Base-by-base conservation (phyloP, 352 stramenopile species). In the Pythium sp. region DNA sequence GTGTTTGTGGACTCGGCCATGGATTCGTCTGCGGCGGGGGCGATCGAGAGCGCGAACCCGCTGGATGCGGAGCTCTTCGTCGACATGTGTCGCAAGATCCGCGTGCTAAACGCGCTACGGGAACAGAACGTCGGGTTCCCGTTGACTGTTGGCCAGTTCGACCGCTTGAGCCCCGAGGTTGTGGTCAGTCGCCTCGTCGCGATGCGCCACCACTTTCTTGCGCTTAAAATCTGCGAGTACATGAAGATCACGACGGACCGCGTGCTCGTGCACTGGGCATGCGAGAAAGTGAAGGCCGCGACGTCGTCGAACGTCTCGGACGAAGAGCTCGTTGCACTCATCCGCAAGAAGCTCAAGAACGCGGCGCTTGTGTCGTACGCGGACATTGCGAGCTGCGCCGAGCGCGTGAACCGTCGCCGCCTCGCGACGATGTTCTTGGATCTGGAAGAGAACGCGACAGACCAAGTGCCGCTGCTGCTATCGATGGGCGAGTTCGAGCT, bases 401-500 rank as follows among this genome's bases (percentile, higher is more conserved):
- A 94, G 73, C 84, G 80, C 26, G 82, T 86, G 43, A 94, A 93
- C 46, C 86, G 91, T 22, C 82, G 89, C 32, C 81, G 88, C 3
- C 79, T 98, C 9, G 92, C 92, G 11, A 97, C 91, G 3, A 92
- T 97, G 86, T 90, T 98, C 51, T 67, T 98, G 36, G 89, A 97
- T 63, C 58, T 92, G n/a, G 87, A 95, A 67, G 78, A 89, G 58
- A 94, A 95, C 49, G 87, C 90, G n/a, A 89, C 79, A 0, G 90
- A 97, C 72, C 90, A 96, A 62, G 91, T 98, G 51, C 89, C 89
- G 30, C 67, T 97, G 64, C 75, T 98, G 67, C 76, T 98, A 36
- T 92, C 86, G 0, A 98, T 98, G 92, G 88, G 88, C 38, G 91
- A 98, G 64, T 95, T 95, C 60, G 90, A 97, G 65, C 78, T 97